Base-by-base conservation (phyloP, 2,329 filamentous ascomycete genomes). In the Stenocarpella maydis region DNA sequence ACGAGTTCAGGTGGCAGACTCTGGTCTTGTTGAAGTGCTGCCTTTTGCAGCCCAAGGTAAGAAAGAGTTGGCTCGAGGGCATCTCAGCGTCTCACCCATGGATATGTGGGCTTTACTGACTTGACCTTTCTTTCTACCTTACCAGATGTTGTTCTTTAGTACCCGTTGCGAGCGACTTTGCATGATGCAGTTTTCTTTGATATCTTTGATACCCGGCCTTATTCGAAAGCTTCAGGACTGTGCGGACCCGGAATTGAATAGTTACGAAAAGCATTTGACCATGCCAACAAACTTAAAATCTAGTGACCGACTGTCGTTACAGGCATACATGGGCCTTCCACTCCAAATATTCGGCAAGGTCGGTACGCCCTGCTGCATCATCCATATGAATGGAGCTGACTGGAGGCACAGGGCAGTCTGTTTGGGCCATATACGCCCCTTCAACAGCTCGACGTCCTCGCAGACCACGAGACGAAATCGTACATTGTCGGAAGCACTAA, bases 401-500 rank as follows among this genome's bases (percentile, higher is more conserved):
- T 72, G 52, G 73, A 69, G n/a, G 43, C 55, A 50, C 72, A 94
- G 90, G 96, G 96, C 71, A 96, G 94, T 78, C 87, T 99, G 70
- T 98, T 98, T 78, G 95, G 96, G 3, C 96, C 96, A 0, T 99
- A 99, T 77, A 99, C 96, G 1, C 96, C 96, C 21, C 84, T 99
- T 21, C 96, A 99, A 80, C 95, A 98, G 81, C 89, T 99, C 68
- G 95, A 99, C 78, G 87, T 98, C 74, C 87, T 99, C 49, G 95
- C 95, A 65, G 95, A 98, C 80, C 90, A 94, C 75, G 93, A 94
- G 50, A 98, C 96, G 24, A 98, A 97, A 82, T 98, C 95, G 1
- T 99, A 98, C 76, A 92, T 99, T 66, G 95, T 99, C 69, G 96
- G 96, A 72, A 98, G 95, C 74, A 99, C 96, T 45, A 99, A 99